Conservation (phyloP, 345 rosid genomes). For the Citrus sinensis region DVS_A1.0 CM039162.1:29372501-29373000, state of each 20-base stretch:
- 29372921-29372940: no score
- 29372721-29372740: neutral
- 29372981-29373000: no score
- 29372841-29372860: no score
- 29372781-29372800: neutral
- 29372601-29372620: conserved; percentile 8
- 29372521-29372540: neutral
- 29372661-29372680: neutral
- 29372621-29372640: neutral
- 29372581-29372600: conserved; percentile 8
- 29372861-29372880: no score
- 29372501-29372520: neutral
- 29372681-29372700: neutral
- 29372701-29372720: neutral
- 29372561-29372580: neutral
- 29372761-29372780: no score
- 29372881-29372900: no score
- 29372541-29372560: neutral
- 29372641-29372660: no score
- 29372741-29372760: neutral
- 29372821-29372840: no score
- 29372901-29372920: no score
- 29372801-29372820: neutral
- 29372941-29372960: no score
- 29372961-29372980: no score